Conservation (phyloP, 2,329 filamentous ascomycete species). For the Fusarium armeniacum region DNA sequence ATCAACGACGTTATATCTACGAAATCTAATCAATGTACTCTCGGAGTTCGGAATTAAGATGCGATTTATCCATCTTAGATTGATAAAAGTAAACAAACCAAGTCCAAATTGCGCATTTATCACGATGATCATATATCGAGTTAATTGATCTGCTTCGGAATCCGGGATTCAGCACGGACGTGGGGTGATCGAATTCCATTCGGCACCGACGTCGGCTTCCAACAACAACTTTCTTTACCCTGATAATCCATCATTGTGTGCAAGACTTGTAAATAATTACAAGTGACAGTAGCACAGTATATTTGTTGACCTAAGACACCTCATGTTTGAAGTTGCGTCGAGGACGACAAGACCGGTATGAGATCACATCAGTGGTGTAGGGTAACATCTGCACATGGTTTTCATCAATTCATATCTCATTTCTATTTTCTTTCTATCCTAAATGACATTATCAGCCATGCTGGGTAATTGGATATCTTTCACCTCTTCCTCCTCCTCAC, state of each 20-base stretch:
- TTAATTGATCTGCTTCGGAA: neutral
- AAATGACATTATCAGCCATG: slow-evolving; percentile 53
- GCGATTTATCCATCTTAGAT: neutral
- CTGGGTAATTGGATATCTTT: slow-evolving; percentile 18
- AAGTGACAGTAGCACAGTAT: neutral
- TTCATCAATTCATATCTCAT: slow-evolving; percentile 27
- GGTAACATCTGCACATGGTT: slow-evolving; percentile 8
- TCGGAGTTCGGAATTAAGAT: slow-evolving; percentile 11
- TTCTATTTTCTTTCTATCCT: slow-evolving; percentile 25
- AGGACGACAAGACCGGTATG: too few relatives aligned
- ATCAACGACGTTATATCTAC: neutral
- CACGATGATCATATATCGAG: neutral
- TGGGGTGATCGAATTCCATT: neutral
- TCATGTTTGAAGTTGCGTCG: neutral
- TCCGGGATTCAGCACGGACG: neutral
- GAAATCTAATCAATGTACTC: neutral
- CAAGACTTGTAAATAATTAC: neutral
- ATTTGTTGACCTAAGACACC: too few relatives aligned
- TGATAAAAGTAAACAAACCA: neutral
- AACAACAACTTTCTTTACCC: neutral
- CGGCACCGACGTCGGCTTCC: neutral
- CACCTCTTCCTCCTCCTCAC: slow-evolving; percentile 51
- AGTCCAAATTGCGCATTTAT: neutral
- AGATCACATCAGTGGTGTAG: neutral
- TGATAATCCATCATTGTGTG: neutral